Conservation (phyloP, 495 filamentous ascomycete genomes). For the Lasiosphaeris hirsuta region DNA sequence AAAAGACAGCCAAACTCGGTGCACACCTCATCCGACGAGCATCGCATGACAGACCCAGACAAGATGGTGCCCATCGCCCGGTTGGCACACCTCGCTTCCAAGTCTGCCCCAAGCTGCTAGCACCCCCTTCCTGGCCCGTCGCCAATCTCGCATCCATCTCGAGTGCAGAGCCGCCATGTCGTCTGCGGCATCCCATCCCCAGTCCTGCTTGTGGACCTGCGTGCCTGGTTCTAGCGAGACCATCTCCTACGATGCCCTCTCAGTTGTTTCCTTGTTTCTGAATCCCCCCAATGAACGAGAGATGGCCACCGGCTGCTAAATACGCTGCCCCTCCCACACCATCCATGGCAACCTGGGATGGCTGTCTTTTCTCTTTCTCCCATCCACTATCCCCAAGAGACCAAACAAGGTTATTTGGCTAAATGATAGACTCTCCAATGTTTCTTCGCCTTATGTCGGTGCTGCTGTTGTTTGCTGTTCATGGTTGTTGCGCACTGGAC, state of each 20-base stretch:
- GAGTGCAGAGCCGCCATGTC: not conserved
- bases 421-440: conserved; percentile 12
- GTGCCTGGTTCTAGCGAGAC: not conserved
- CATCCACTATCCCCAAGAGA: conserved; percentile 4
- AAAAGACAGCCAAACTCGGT: not conserved
- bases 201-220: conserved; percentile 3
- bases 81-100: not conserved
- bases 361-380: conserved; percentile 7
- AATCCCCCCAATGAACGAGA: conserved; percentile 14
- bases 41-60: conserved; percentile 6
- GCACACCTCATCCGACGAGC: not conserved
- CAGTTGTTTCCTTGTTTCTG: conserved; percentile 23
- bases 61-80: not conserved
- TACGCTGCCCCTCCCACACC: conserved; percentile 13
- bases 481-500: conserved; percentile 25
- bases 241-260: not conserved
- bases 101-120: not conserved
- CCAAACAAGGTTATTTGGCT: conserved; percentile 3
- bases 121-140: not conserved
- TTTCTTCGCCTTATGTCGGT: conserved; percentile 6
- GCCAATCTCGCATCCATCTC: conserved; percentile 10
- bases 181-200: conserved; percentile 8
- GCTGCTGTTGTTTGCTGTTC: conserved; percentile 16
- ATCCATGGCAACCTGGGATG: not conserved
- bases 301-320: conserved; percentile 21